Evolutionary conservation across 441 rosid genomes (phyloP), one percentile per base, ranked within the genome.

Genomic region (Pelargonium myrrhifolium): DNA sequence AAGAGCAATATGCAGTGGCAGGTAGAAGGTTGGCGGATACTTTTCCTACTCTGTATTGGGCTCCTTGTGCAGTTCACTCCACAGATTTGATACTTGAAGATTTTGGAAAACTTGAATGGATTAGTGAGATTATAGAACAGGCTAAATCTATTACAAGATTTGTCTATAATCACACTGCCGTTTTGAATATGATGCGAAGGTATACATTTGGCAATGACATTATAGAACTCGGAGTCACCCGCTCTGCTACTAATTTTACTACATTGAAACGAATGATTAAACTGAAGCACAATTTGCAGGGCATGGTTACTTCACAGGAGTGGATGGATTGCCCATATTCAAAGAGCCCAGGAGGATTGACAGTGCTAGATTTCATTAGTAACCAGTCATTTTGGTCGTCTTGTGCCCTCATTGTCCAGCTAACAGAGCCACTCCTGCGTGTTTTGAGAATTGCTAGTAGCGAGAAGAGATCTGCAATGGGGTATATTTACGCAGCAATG

Each of bases 301-400:
- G 81, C 6, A 94, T 94, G 99, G 89, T 89, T 65, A 83, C 91
- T 71, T 92, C 99, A 8, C 83, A 84, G 49, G 98, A 94, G 76
- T 92, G 99, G 99, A 73, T 83, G 66, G 90, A 89, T 47, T 86
- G 85, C 73, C 83, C 77, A 0, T 82, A 82, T 67, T 85, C 97
- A 0, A 89, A 89, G 79, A 85, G 85, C 68, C 81, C 83, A 0
- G 93, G 86, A 47, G 99, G 92, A 64, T 71, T 86, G 37, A 87
- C 82, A 24, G 77, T 88, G 83, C 66, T 88, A 11, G 96, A 89
- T 78, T 73, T 80, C 64, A 69, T 89, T 43, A 86, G 79, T 69
- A 86, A 82, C 59, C 83, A 87, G 67, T 71, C 77, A 22, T 94
- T 92, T 80, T 92, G 98, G 99, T 86, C 87, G 62, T 82, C 89